phyloP scores from a whole-genome alignment of 176 grass and related monocot genomes.

The Carex myosuroides region DNA sequence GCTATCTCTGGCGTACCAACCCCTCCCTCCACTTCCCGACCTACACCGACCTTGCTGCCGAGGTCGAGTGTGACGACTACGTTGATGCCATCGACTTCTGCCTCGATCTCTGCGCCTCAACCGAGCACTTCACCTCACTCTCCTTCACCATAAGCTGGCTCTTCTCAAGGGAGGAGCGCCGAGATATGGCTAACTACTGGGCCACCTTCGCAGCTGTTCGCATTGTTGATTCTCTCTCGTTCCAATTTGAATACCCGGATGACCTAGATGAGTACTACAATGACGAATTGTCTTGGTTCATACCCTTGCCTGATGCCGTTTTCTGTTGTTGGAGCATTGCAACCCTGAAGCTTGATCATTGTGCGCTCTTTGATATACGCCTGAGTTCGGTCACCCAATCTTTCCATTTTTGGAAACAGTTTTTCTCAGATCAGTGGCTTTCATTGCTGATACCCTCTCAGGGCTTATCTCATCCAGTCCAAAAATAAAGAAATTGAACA shows the following conservation, averaged over 20 bases:
- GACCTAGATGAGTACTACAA: background rate
- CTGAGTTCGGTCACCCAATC: background rate
- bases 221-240: background rate
- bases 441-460: background rate
- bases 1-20: background rate
- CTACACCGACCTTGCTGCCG: background rate
- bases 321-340: constrained; percentile 9
- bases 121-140: background rate
- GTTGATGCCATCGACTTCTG: background rate
- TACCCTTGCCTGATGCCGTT: background rate
- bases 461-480: background rate
- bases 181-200: background rate
- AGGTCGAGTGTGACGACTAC: background rate
- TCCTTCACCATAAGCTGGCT: background rate
- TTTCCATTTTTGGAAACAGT: background rate
- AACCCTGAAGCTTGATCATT: constrained; percentile 6
- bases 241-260: background rate
- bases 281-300: background rate
- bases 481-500: constrained; percentile 3
- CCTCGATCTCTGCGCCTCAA: background rate
- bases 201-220: background rate
- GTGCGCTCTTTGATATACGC: background rate
- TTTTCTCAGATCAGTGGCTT: constrained; percentile 14
- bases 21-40: background rate
- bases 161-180: background rate